Percentiles rank a stretch among this genome's conserved stretches.
These are phyloP conservation scores for Pistacia atlantica DNA, from an alignment of 345 rosid species.

Conservation along the genomic window DNA sequence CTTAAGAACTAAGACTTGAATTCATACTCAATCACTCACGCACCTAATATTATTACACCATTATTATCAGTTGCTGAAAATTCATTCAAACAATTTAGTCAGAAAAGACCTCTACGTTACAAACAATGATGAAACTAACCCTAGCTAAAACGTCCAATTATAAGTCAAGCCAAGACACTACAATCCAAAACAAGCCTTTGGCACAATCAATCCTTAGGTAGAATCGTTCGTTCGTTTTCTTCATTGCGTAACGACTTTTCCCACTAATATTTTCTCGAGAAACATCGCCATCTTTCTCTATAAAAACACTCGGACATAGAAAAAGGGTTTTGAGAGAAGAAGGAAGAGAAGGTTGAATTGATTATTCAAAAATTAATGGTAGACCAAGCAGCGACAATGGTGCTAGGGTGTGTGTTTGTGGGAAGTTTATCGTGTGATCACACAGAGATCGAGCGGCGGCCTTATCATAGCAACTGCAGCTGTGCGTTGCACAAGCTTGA, in stretches of 20 bases:
- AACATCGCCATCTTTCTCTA: neutral
- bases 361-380: neutral
- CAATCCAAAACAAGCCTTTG: neutral
- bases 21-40: neutral
- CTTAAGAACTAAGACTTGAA: neutral
- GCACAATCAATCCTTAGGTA: neutral
- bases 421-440: constrained; percentile 24
- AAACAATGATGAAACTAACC: neutral
- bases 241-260: neutral
- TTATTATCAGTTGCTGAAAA: neutral
- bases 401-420: constrained; percentile 23
- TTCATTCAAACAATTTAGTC: neutral
- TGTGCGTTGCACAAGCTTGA: constrained; percentile 31
- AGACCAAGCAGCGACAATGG: constrained; percentile 10
- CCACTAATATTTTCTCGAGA: neutral
- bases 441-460: constrained; percentile 25
- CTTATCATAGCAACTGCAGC: constrained; percentile 34
- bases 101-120: neutral
- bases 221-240: neutral
- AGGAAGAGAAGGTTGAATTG: neutral
- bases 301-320: neutral
- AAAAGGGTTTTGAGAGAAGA: neutral
- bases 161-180: neutral
- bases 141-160: neutral
- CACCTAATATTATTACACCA: neutral